Conservation (phyloP, 306 rosid genomes). For the Morella rubra region DNA sequence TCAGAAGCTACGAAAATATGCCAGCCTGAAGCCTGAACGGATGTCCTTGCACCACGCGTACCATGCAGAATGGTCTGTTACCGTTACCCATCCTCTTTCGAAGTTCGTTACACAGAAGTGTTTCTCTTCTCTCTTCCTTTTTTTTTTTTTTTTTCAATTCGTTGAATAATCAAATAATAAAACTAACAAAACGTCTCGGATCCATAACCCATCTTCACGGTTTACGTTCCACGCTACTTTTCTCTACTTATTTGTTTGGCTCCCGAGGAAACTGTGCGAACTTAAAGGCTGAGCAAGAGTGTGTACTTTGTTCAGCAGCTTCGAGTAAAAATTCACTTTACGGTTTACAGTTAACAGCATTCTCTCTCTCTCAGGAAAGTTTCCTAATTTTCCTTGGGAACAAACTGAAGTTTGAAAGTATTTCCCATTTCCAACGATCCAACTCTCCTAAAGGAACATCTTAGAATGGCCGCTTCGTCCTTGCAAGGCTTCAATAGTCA, state of each 20-base stretch:
- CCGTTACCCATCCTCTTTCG: not conserved
- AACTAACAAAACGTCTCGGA: not conserved
- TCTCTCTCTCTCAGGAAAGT: not conserved
- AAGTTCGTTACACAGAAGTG: too few species aligned
- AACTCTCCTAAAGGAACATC: not conserved
- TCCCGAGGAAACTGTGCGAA: not conserved
- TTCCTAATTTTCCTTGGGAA: conserved; percentile 1
- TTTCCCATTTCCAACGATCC: not conserved
- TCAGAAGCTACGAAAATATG: too few species aligned
- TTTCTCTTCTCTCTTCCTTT: too few species aligned
- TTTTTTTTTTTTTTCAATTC: too few species aligned
- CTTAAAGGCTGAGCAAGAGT: not conserved
- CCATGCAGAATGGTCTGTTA: not conserved
- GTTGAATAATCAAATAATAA: not conserved
- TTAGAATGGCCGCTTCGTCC: conserved; percentile 19
- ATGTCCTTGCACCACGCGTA: not conserved
- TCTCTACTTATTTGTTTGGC: not conserved
- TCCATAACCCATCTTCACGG: not conserved
- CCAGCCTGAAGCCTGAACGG: not conserved
- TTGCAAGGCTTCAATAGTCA: conserved; percentile 14
- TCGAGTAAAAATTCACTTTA: not conserved
- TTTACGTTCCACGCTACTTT: not conserved
- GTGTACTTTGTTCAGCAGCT: not conserved
- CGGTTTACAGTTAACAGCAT: not conserved
- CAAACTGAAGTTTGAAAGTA: not conserved